Evolutionary conservation across 495 filamentous ascomycete species (phyloP).

Genomic region (Lophiostoma macrostomum): DNA sequence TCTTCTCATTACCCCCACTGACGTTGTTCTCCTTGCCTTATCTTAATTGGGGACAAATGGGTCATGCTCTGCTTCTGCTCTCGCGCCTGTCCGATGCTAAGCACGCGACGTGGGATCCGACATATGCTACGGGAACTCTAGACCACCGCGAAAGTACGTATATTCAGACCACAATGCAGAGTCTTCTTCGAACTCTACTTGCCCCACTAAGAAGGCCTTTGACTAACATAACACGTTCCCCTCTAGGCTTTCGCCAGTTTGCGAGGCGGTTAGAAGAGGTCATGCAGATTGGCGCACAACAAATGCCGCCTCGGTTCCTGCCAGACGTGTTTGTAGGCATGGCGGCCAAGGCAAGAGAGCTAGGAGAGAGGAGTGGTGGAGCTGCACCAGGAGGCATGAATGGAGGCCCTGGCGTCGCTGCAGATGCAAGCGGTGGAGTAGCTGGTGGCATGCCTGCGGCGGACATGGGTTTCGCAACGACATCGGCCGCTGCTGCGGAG

Average conservation of each 20-base stretch:
- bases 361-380: too few species aligned
- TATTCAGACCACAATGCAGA: too few species aligned
- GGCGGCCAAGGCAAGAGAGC: neutral
- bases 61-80: constrained; percentile 1
- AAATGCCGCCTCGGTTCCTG: neutral
- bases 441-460: too few species aligned
- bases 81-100: neutral
- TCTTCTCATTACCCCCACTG: neutral
- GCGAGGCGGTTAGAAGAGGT: neutral
- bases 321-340: neutral
- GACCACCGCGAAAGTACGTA: neutral
- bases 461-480: too few species aligned
- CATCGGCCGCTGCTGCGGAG: too few species aligned
- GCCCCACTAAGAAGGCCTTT: too few species aligned
- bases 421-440: too few species aligned
- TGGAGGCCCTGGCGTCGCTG: too few species aligned
- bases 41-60: neutral
- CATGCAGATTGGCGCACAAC: neutral
- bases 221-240: too few species aligned
- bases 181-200: too few species aligned
- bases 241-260: neutral
- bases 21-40: neutral
- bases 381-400: too few species aligned
- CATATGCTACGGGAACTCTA: neutral
- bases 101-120: neutral